phyloP scores from a whole-genome alignment of 2,329 filamentous ascomycete genomes.

The Hypoxylon sp. region DNA sequence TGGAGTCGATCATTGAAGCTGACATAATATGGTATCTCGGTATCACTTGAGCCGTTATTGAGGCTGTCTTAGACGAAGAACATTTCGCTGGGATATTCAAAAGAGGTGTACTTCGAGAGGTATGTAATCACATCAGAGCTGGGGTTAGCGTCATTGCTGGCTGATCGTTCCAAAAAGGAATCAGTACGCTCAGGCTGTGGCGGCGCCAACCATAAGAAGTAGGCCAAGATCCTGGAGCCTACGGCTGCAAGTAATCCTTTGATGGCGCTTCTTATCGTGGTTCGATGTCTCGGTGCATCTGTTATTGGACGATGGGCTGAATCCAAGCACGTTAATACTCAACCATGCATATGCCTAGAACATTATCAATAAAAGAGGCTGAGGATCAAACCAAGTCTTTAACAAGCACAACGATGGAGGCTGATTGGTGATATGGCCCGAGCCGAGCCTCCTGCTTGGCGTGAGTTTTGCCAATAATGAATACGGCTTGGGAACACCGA shows the following conservation, averaged over 20 bases:
- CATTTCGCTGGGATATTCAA: neutral
- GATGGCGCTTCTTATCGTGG: neutral
- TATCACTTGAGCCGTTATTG: neutral
- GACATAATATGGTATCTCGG: neutral
- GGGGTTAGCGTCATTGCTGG: neutral
- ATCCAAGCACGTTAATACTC: neutral
- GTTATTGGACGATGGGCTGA: neutral
- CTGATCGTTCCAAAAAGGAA: neutral
- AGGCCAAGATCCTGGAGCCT: neutral
- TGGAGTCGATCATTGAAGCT: neutral
- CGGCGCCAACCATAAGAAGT: neutral
- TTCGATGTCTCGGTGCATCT: neutral
- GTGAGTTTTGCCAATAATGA: neutral
- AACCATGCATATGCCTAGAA: neutral
- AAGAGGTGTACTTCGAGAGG: neutral
- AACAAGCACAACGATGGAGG: neutral
- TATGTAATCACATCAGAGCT: neutral
- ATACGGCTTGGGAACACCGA: neutral
- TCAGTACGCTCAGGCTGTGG: neutral
- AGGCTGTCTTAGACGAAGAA: neutral
- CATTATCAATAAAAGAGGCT: neutral
- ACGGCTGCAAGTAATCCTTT: neutral
- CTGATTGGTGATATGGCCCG: conserved; percentile 9
- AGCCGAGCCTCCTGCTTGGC: conserved; percentile 9
- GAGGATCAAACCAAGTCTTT: neutral